Evolutionary conservation across 2,329 filamentous ascomycete genomes (phyloP).

Genomic region (Periconia macrospinosa): DNA sequence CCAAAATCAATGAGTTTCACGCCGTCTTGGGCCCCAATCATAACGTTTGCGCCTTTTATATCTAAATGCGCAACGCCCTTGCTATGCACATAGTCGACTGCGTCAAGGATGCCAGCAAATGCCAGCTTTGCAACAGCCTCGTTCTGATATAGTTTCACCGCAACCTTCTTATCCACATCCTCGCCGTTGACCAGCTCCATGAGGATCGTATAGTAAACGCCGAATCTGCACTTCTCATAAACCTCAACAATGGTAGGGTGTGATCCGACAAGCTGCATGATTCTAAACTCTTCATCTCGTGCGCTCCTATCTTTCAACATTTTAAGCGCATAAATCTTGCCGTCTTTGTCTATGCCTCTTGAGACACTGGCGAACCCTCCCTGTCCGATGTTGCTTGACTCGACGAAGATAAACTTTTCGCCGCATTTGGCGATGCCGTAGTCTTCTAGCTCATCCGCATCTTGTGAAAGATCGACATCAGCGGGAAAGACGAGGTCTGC

Average conservation of each 20-base stretch:
- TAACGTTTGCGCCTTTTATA: slow-evolving; percentile 1
- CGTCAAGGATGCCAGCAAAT: neutral
- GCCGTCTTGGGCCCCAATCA: neutral
- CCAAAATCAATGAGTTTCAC: slow-evolving; percentile 1
- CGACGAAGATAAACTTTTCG: neutral
- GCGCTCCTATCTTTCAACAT: neutral
- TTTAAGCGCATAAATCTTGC: neutral
- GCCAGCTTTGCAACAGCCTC: neutral
- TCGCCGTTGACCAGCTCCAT: slow-evolving; percentile 2
- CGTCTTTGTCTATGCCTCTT: neutral
- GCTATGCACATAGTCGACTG: neutral
- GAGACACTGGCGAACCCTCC: neutral
- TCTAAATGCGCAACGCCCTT: slow-evolving; percentile 4
- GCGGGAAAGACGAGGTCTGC: neutral
- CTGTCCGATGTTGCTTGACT: neutral
- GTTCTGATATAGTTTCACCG: neutral
- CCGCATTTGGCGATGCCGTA: slow-evolving; percentile 1
- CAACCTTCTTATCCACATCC: neutral
- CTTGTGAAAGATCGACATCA: neutral
- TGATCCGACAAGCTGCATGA: neutral
- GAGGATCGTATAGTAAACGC: neutral
- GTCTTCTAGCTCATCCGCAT: neutral
- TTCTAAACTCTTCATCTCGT: neutral
- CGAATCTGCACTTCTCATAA: neutral
- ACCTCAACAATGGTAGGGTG: neutral